phyloP scores from a whole-genome alignment of 805 yeast species.

The Ogataea nitratoaversa region DNA sequence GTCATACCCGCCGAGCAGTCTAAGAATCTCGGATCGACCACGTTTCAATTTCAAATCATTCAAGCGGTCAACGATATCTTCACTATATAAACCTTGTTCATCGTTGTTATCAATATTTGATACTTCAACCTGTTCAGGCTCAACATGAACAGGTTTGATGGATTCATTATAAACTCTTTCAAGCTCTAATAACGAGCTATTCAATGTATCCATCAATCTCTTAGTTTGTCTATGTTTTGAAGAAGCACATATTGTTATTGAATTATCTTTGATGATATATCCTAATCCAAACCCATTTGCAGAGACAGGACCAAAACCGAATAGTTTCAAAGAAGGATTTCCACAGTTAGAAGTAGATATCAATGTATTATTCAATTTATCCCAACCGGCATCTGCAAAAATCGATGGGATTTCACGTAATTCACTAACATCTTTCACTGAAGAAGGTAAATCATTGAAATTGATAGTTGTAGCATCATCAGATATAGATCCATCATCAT shows the following conservation, averaged over 20 bases:
- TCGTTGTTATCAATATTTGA: constrained; percentile 1
- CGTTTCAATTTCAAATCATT: constrained; percentile 16
- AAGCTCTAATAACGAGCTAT: constrained; percentile 56
- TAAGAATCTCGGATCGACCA: constrained; percentile 28
- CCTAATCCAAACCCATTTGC: constrained; percentile 94
- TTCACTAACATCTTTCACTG: constrained; percentile 19
- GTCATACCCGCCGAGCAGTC: constrained; percentile 77
- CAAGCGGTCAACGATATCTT: constrained; percentile 17
- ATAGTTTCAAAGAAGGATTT: constrained; percentile 77
- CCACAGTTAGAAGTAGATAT: constrained; percentile 89
- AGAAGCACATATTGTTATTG: constrained; percentile 74
- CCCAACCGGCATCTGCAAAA: constrained; percentile 88
- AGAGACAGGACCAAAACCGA: constrained; percentile 90
- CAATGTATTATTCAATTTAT: constrained; percentile 71
- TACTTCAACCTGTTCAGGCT: constrained; percentile 1
- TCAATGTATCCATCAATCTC: constrained; percentile 67
- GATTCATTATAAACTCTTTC: constrained; percentile 43
- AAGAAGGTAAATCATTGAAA: constrained; percentile 23
- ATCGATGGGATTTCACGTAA: constrained; percentile 57
- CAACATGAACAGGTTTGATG: constrained; percentile 11
- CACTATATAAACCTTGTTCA: constrained; percentile 10
- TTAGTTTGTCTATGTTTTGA: constrained; percentile 87
- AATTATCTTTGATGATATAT: constrained; percentile 77
- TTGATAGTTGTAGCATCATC: constrained; percentile 33
- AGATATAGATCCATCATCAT: constrained; percentile 24